phyloP scores from a whole-genome alignment of 805 yeast species.

The Myxozyma sirexii region DNA sequence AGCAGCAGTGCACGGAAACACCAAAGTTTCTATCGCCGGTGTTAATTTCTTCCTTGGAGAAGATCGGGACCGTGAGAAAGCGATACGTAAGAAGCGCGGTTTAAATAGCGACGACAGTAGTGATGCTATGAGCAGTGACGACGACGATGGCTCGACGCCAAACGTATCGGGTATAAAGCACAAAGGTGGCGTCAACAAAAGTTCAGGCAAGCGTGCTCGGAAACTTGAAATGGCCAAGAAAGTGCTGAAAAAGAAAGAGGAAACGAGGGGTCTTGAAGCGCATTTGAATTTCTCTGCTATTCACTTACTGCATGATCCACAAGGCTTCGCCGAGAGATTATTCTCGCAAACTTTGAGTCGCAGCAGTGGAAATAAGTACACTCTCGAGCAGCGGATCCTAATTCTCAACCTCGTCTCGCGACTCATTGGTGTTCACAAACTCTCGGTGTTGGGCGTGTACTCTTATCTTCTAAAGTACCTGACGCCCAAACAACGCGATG shows the following conservation, averaged over 20 bases:
- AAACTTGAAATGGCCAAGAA: constrained; percentile 76
- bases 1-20: constrained; percentile 86
- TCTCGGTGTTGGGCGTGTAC: constrained; percentile 86
- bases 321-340: constrained; percentile 89
- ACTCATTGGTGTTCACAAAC: constrained; percentile 90
- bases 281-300: constrained; percentile 92
- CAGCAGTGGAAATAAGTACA: constrained; percentile 62
- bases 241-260: constrained; percentile 56
- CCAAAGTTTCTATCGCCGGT: constrained; percentile 86
- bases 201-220: constrained; percentile 74
- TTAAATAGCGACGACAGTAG: constrained; percentile 56
- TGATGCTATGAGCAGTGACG: constrained; percentile 47
- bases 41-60: constrained; percentile 91
- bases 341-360: constrained; percentile 72
- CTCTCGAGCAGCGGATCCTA: constrained; percentile 84
- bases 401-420: constrained; percentile 87
- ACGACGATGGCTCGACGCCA: constrained; percentile 20
- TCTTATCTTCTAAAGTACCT: constrained; percentile 85
- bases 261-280: constrained; percentile 52
- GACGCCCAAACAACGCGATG: constrained; percentile 92
- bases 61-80: constrained; percentile 88
- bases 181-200: constrained; percentile 80
- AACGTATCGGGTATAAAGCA: constrained; percentile 58
- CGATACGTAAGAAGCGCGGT: constrained; percentile 61
- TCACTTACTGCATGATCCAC: constrained; percentile 93